These are phyloP conservation scores for Porcisia hertigi DNA, from an alignment of 208 protist genomes.

Conservation along the genomic window DNA sequence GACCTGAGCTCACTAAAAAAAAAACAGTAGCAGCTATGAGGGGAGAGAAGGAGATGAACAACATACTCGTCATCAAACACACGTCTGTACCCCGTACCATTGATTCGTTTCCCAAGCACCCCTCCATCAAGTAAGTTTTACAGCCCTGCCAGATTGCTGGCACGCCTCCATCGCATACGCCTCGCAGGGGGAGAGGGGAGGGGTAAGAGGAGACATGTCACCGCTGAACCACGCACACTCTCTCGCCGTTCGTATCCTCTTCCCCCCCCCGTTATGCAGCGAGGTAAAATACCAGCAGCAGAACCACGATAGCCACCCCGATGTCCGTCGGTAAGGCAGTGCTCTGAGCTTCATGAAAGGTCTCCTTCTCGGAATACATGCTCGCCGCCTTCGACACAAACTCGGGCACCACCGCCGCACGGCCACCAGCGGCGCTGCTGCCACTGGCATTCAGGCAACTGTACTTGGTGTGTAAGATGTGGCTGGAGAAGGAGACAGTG, in stretches of 20 bases:
- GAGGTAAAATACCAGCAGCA: constrained; percentile 62
- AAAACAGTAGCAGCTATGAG: not conserved
- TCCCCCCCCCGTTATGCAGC: too few relatives aligned
- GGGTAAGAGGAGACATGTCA: not conserved
- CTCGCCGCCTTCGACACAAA: constrained; percentile 50
- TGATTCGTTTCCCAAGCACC: not conserved
- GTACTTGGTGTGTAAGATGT: constrained; percentile 79
- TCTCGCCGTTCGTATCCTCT: not conserved
- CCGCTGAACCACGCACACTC: not conserved
- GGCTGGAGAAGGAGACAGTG: constrained; percentile 58
- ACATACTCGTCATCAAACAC: not conserved
- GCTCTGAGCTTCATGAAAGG: constrained; percentile 61
- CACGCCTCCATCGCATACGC: not conserved
- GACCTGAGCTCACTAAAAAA: not conserved
- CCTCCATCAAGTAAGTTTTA: not conserved
- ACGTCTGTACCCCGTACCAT: not conserved
- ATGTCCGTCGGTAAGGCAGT: constrained; percentile 64
- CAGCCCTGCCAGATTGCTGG: not conserved
- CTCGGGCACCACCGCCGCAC: constrained; percentile 29
- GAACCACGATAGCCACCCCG: constrained; percentile 48
- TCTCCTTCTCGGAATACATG: constrained; percentile 35
- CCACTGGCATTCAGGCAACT: constrained; percentile 45
- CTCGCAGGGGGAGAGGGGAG: too few relatives aligned
- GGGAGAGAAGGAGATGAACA: not conserved
- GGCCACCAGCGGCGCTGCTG: not conserved